Conservation (phyloP, 805 yeast species). For the Zygosaccharomyces bisporus region DNA sequence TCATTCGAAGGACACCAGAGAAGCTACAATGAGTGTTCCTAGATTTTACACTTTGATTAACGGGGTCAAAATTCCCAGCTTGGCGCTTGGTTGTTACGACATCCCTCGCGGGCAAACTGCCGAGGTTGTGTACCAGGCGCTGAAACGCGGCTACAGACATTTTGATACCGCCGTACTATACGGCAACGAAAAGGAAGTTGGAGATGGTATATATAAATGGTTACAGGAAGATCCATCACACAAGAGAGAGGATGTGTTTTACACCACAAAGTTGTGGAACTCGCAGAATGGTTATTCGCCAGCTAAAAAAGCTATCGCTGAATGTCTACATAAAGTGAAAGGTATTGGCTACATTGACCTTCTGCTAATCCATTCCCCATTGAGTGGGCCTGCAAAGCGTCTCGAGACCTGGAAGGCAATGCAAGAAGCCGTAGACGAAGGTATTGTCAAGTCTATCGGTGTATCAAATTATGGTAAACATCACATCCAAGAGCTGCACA, state of each 20-base stretch:
- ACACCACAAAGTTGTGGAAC: constrained; percentile 76
- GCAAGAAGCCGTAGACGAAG: constrained; percentile 64
- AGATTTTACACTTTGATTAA: constrained; percentile 45
- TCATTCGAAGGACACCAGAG: background rate
- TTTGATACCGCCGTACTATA: constrained; percentile 71
- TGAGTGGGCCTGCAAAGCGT: constrained; percentile 45
- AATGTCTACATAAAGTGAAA: constrained; percentile 50
- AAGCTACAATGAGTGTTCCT: constrained; percentile 17
- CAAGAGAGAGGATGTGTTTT: constrained; percentile 50
- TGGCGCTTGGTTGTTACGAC: constrained; percentile 55
- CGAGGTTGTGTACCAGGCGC: constrained; percentile 51
- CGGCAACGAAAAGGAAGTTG: constrained; percentile 58
- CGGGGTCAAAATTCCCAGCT: constrained; percentile 52
- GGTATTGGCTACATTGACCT: constrained; percentile 67
- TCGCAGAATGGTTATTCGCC: constrained; percentile 54
- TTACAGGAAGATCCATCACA: constrained; percentile 44
- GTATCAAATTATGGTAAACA: constrained; percentile 68
- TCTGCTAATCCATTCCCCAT: constrained; percentile 64
- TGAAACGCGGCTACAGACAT: constrained; percentile 66
- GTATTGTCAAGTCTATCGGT: constrained; percentile 63
- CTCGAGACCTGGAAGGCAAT: constrained; percentile 66
- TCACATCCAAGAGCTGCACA: constrained; percentile 57
- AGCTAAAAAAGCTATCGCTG: constrained; percentile 56
- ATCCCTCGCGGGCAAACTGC: constrained; percentile 40
- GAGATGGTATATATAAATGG: constrained; percentile 55